Evolutionary conservation across 495 filamentous ascomycete genomes (phyloP).

Genomic region (Talaromyces trachyspermus): DNA sequence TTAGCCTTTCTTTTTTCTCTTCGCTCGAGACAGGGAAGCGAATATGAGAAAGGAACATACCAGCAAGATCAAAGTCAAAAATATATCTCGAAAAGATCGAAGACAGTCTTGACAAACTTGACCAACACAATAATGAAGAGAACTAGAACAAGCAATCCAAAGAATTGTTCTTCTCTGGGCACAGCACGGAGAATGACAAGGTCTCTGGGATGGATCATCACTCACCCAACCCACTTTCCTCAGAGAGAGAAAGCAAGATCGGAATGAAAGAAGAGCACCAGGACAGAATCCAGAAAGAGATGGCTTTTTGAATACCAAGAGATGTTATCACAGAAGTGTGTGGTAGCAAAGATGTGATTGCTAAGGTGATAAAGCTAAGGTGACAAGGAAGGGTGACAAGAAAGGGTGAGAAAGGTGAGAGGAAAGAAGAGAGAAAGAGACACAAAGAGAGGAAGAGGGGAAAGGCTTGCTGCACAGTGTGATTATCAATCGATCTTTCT

Average conservation of each 20-base stretch:
- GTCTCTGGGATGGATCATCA: neutral
- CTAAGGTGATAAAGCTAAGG: too few species aligned
- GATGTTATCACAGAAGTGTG: too few species aligned
- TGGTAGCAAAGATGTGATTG: too few species aligned
- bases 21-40: neutral
- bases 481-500: too few species aligned
- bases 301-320: too few species aligned
- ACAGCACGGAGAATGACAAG: neutral
- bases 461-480: neutral
- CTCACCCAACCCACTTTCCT: too few species aligned
- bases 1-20: too few species aligned
- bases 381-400: constrained; percentile 15
- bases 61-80: neutral
- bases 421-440: constrained; percentile 12
- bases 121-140: neutral
- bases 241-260: neutral
- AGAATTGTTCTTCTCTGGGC: neutral
- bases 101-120: neutral
- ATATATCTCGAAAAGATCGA: neutral
- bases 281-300: too few species aligned
- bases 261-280: too few species aligned
- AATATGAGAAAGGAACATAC: neutral
- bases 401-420: constrained; percentile 7
- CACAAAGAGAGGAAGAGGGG: neutral
- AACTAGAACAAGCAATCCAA: neutral